Conservation (phyloP, 2,329 filamentous ascomycete genomes). For the Colletotrichum theobromicola region DNA sequence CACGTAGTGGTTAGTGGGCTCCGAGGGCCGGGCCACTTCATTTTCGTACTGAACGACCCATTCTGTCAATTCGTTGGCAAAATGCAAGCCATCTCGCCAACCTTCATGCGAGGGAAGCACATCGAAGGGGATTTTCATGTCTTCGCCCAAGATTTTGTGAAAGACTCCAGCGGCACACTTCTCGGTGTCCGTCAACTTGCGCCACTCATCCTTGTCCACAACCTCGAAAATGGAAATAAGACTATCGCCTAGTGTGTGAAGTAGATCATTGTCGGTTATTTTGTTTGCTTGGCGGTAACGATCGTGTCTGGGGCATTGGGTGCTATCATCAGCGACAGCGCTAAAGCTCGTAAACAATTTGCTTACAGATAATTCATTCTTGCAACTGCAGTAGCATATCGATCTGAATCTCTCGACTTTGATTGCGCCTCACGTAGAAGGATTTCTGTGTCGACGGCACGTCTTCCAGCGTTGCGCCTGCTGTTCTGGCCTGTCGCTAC, state of each 20-base stretch:
- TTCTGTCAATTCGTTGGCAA: slow-evolving; percentile 51
- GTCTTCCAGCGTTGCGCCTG: slow-evolving; percentile 47
- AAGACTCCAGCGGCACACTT: slow-evolving; percentile 60
- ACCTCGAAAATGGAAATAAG: slow-evolving; percentile 60
- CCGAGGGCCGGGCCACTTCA: slow-evolving; percentile 30
- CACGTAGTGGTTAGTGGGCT: slow-evolving; percentile 37
- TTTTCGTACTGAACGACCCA: slow-evolving; percentile 59
- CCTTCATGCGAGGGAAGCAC: slow-evolving; percentile 44
- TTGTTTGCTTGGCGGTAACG: slow-evolving; percentile 61
- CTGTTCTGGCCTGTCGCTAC: slow-evolving; percentile 54
- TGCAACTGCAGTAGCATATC: slow-evolving; percentile 56
- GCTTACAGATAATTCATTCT: slow-evolving; percentile 65
- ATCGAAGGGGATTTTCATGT: slow-evolving; percentile 56
- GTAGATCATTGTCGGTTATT: slow-evolving; percentile 66
- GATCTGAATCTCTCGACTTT: slow-evolving; percentile 45
- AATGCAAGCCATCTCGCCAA: slow-evolving; percentile 57
- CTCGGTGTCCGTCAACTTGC: slow-evolving; percentile 58
- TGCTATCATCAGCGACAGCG: not conserved
- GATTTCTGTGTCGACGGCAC: slow-evolving; percentile 56
- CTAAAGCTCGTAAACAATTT: not conserved
- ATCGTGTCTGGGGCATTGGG: slow-evolving; percentile 41
- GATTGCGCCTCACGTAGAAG: slow-evolving; percentile 53
- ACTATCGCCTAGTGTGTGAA: slow-evolving; percentile 68
- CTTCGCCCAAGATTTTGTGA: slow-evolving; percentile 62
- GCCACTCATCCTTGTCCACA: slow-evolving; percentile 62